These are phyloP conservation scores for Pseudopyrenochaeta lycopersici DNA, from an alignment of 2,329 filamentous ascomycete species.

Conservation along the genomic window DNA sequence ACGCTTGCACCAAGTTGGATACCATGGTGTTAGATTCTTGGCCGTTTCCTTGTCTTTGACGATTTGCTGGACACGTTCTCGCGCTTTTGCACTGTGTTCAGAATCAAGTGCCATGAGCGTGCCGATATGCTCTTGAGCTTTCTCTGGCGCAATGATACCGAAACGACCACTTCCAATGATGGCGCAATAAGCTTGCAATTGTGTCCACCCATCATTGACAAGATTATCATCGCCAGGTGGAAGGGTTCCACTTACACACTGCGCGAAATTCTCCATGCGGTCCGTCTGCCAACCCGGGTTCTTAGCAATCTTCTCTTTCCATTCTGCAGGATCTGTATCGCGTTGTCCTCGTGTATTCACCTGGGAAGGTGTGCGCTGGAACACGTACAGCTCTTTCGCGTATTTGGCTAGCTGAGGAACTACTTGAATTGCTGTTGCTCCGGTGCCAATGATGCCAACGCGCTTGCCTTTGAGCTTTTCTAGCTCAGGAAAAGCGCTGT, in stretches of 20 bases:
- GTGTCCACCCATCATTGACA: conserved; percentile 60
- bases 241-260: conserved; percentile 38
- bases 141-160: conserved; percentile 45
- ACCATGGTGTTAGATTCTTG: conserved; percentile 64
- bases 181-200: conserved; percentile 48
- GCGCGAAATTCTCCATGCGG: conserved; percentile 55
- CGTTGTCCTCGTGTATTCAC: conserved; percentile 47
- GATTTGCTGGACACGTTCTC: conserved; percentile 56
- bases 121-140: conserved; percentile 49
- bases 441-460: conserved; percentile 57
- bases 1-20: conserved; percentile 68
- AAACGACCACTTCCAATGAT: conserved; percentile 22
- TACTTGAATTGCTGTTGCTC: conserved; percentile 54
- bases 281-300: conserved; percentile 58
- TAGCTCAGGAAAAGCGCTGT: conserved; percentile 33
- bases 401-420: conserved; percentile 52
- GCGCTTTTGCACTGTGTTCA: conserved; percentile 52
- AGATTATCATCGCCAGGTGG: conserved; percentile 45
- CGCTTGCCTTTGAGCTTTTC: conserved; percentile 47
- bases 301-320: conserved; percentile 44
- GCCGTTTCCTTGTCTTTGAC: conserved; percentile 63
- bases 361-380: conserved; percentile 55
- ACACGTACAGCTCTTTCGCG: conserved; percentile 50
- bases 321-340: conserved; percentile 55
- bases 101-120: conserved; percentile 54